Evolutionary conservation across 768 basidiomycete species (phyloP), one percentile per base, ranked within the genome.

Genomic region (Kwoniella shandongensis): DNA sequence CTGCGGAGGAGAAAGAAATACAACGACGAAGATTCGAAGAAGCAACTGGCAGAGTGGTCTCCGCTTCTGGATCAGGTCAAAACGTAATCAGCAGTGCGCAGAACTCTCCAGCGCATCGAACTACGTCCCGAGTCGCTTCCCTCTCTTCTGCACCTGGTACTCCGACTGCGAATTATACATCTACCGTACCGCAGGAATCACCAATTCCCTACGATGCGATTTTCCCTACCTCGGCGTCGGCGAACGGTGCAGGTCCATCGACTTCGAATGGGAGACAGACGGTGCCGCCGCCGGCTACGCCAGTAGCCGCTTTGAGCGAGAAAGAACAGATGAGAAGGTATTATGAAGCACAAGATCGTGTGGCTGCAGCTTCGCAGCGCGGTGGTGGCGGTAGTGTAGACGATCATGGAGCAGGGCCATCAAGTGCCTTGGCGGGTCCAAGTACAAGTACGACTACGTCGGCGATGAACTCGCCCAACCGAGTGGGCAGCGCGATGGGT

Each of bases 11-110:
- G 52, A 69, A 73, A 54, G 70, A 72, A 46, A 20, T 30, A 26
- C 70, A 73, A 64, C 39, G 65, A 22, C 51, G 44, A 39, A 51
- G 71, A 30, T 76, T 63, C 42, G 73, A 74, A 53, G 66, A 67
- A 11, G 75, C 75, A 20, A 40, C 32, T 1, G 18, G 17, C 1
- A 22, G 51, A n/a, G 45, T 17, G 4, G 44, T n/a, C 8, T 50
- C 48, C 10, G 35, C 10, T 8, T 13, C 27, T 4, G 30, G 30
- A 5, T 18, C n/a, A 8, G 40, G 40, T 6, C n/a, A 23, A 6
- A 42, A 42, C 22, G 13, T 13, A 32, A 32, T n/a, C n/a, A n/a
- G 36, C 36, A 38, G 40, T 18, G 40, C 22, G 5, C n/a, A 23
- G 17, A n/a, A 42, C 17, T 42, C 40, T 23, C 40, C 40, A 42